Base-by-base conservation (phyloP, 805 yeast species). In the Saturnispora saitoi region DNA sequence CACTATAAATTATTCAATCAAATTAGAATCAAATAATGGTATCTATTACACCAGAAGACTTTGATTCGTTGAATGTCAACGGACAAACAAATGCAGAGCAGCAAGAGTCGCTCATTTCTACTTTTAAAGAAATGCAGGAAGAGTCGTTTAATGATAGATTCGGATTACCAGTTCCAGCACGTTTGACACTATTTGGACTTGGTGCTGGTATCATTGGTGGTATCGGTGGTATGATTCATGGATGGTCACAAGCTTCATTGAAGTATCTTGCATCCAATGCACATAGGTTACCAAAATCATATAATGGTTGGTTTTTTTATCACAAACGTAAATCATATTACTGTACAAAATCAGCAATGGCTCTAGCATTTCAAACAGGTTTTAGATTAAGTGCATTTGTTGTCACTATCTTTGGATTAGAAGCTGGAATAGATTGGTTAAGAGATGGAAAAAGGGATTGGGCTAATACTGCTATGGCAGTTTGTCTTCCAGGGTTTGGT, bases 231-330 rank as follows among this genome's bases (percentile, higher is more conserved):
- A 71, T 81, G 57, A 72, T 75, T 47, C 66, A 70, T 14, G 91
- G 91, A 3, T 77, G 77, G 56, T 71, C 71, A 47, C 53, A 61
- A 2, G 69, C 86, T 0, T 76, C 84, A 1, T 64, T 80, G 39
- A 71, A 78, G 39, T 87, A 76, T 56, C 68, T 87, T 42, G 88
- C 90, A 2, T 86, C 85, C 55, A 87, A 87, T 58, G 83, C 93
- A 12, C 95, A 87, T 60, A 62, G 96, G 46, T 66, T 88, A 49
- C 96, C 96, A 7, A 71, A 64, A 20, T 78, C 83, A 0, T 82
- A 78, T 47, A 89, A 87, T 19, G 93, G 91, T 0, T 87, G 95
- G 96, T 87, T 83, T 59, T 83, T 82, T 61, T 87, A 87, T 64
- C 93, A 87, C 65, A 86, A 84, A 65, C 73, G 87, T 53, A 87